Percentiles rank a stretch among this genome's conserved stretches.
Evolutionary conservation across 371 early-diverging fungal genomes (phyloP).

Genomic region (Circinella umbellata): DNA sequence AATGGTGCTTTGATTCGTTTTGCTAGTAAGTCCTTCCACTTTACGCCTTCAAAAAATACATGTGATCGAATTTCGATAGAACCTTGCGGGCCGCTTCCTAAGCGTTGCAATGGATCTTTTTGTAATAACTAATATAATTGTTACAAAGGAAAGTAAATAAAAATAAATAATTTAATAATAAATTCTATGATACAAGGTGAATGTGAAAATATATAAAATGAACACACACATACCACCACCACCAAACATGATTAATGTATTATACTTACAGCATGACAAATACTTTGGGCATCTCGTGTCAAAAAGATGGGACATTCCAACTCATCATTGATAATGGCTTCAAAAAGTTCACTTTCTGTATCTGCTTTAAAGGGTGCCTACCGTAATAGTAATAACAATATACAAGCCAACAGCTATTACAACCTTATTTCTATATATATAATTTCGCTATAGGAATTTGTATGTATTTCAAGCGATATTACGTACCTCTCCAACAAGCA

Average conservation of each 20-base stretch:
- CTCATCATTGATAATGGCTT: conserved; percentile 93
- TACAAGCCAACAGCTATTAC: no score
- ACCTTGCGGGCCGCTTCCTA: conserved; percentile 85
- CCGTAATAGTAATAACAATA: no score
- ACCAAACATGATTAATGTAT: no score
- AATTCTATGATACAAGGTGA: neutral
- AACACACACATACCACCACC: no score
- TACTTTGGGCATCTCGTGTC: conserved; percentile 89
- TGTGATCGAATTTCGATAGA: conserved; percentile 94
- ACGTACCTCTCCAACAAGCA: conserved; percentile 84
- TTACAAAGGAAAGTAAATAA: neutral
- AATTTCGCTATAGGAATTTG: no score
- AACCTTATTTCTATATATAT: neutral
- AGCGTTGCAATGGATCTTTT: conserved; percentile 84
- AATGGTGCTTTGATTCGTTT: conserved; percentile 90
- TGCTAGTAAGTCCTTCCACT: conserved; percentile 91
- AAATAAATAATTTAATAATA: neutral
- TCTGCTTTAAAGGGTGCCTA: conserved; percentile 93
- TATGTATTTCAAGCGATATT: no score
- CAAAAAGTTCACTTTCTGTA: conserved; percentile 96
- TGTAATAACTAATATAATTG: conserved; percentile 68
- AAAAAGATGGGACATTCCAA: conserved; percentile 91
- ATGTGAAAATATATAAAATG: neutral
- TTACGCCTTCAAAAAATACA: conserved; percentile 90
- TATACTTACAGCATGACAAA: conserved; percentile 76